Evolutionary conservation across 768 basidiomycete genomes (phyloP).

Genomic region (Auriscalpium vulgare): DNA sequence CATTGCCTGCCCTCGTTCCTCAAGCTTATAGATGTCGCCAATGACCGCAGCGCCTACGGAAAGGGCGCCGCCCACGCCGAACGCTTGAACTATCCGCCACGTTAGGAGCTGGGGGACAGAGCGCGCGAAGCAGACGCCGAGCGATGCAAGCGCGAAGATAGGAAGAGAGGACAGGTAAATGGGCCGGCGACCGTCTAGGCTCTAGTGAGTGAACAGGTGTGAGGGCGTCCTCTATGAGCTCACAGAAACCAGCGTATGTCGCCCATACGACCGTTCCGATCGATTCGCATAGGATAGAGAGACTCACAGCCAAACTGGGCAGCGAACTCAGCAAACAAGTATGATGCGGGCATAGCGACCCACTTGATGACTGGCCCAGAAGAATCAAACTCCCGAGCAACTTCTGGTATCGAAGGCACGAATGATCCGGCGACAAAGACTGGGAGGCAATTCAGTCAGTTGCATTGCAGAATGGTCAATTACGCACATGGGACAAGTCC

Average conservation of each 20-base stretch:
- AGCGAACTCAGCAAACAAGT: background rate
- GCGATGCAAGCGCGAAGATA: constrained; percentile 46
- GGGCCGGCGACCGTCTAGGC: constrained; percentile 52
- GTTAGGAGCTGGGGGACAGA: constrained; percentile 41
- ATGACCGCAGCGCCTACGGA: constrained; percentile 57
- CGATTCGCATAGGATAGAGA: constrained; percentile 1
- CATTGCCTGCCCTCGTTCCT: constrained; percentile 53
- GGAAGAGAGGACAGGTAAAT: constrained; percentile 56
- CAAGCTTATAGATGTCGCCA: constrained; percentile 58
- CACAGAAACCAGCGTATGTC: constrained; percentile 2
- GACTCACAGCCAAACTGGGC: constrained; percentile 3
- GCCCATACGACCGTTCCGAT: constrained; percentile 7
- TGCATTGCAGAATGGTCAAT: background rate
- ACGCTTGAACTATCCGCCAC: constrained; percentile 58
- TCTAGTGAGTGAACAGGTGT: background rate
- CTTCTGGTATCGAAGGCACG: constrained; percentile 66
- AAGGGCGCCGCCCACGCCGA: constrained; percentile 52
- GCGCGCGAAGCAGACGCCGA: constrained; percentile 46
- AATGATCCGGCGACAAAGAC: constrained; percentile 66
- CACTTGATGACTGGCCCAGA: constrained; percentile 53
- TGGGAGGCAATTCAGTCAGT: constrained; percentile 18
- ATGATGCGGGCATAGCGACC: background rate
- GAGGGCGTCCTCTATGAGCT: background rate
- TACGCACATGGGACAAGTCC: constrained; percentile 57
- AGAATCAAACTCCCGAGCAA: constrained; percentile 55